phyloP scores from a whole-genome alignment of 2,329 filamentous ascomycete genomes.

The Epichloe gansuensis region DNA sequence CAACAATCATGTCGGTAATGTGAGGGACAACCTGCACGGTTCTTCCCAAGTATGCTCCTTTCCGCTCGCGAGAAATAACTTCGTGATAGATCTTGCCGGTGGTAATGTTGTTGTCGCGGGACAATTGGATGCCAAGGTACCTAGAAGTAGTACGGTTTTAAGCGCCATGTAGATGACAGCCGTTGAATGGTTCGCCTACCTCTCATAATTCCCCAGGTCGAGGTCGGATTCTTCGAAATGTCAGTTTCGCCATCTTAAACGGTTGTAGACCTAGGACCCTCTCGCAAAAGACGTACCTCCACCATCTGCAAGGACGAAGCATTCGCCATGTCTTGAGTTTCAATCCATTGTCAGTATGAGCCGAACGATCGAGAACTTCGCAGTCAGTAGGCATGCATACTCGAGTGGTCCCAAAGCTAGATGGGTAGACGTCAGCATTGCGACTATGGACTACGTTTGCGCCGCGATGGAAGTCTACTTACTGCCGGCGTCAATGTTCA shows the following conservation, averaged over 20 bases:
- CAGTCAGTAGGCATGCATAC: constrained; percentile 12
- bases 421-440: neutral
- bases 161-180: neutral
- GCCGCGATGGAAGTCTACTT: neutral
- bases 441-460: neutral
- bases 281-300: constrained; percentile 30
- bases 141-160: constrained; percentile 9
- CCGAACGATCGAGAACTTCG: neutral
- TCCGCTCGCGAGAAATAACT: constrained; percentile 25
- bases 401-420: constrained; percentile 17
- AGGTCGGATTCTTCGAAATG: constrained; percentile 27
- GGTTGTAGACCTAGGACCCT: neutral
- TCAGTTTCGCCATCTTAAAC: neutral
- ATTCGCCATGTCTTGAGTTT: constrained; percentile 60
- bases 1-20: constrained; percentile 80
- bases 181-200: constrained; percentile 13
- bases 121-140: constrained; percentile 72
- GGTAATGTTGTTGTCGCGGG: constrained; percentile 87
- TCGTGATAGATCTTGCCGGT: constrained; percentile 85
- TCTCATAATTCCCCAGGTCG: constrained; percentile 45
- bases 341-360: constrained; percentile 3
- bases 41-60: constrained; percentile 69
- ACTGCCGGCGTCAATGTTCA: constrained; percentile 25
- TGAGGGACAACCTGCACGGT: constrained; percentile 89
- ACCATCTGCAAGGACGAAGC: constrained; percentile 76